phyloP scores from a whole-genome alignment of 2,329 filamentous ascomycete genomes.

The Apiospora sp. region DNA sequence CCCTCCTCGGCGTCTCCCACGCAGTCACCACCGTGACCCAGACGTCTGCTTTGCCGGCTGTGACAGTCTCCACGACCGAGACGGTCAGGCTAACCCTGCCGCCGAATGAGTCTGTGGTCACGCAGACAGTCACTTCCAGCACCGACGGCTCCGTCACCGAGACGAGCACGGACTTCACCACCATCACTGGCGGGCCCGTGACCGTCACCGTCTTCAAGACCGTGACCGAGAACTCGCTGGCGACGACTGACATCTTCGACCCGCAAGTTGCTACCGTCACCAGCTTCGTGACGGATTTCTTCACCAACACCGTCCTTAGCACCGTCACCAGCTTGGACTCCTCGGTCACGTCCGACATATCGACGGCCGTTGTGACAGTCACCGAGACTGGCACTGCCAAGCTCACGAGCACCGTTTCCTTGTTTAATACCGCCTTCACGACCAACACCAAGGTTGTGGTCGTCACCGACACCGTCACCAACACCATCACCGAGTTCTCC shows the following conservation, averaged over 20 bases:
- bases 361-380: background rate
- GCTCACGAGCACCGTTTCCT: background rate
- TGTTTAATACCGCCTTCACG: background rate
- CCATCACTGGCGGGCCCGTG: background rate
- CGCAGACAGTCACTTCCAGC: background rate
- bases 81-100: background rate
- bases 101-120: background rate
- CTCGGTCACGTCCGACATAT: background rate
- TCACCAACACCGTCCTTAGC: background rate
- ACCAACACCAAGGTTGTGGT: background rate
- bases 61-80: background rate
- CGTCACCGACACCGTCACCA: background rate
- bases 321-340: background rate
- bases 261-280: background rate
- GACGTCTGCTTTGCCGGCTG: background rate
- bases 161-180: background rate
- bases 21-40: background rate
- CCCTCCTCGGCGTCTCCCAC: background rate
- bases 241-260: background rate
- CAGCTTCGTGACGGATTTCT: background rate
- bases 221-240: background rate
- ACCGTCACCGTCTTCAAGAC: background rate
- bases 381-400: background rate
- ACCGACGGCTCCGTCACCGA: background rate
- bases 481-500: background rate